These are phyloP conservation scores for Penicillium sp. DNA, from an alignment of 2,329 filamentous ascomycete genomes.

Conservation along the genomic window DNA sequence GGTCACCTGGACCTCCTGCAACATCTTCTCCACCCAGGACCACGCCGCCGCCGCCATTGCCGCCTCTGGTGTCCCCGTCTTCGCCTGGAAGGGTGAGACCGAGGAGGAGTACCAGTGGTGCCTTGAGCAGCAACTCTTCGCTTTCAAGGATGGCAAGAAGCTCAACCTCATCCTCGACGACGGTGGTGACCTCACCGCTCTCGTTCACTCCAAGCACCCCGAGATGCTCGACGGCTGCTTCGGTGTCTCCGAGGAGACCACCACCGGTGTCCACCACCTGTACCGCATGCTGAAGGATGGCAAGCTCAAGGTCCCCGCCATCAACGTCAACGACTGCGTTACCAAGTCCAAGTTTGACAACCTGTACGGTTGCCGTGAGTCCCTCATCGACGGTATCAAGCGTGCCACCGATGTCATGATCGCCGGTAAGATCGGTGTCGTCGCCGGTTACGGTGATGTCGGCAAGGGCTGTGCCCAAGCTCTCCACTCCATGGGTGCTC, in stretches of 20 bases:
- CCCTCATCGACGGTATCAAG: slow-evolving; percentile 99
- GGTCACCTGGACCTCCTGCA: slow-evolving; percentile 98
- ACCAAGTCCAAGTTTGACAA: slow-evolving; percentile 99
- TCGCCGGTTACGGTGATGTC: slow-evolving; percentile 98
- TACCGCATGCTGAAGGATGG: slow-evolving; percentile 96
- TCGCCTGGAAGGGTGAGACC: slow-evolving; percentile 85
- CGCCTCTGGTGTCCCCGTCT: slow-evolving; percentile 85
- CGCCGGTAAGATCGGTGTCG: slow-evolving; percentile 96
- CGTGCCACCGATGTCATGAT: slow-evolving; percentile 99
- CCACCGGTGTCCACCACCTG: slow-evolving; percentile 98
- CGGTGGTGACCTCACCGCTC: slow-evolving; percentile 91
- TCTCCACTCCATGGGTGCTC: slow-evolving; percentile 94
- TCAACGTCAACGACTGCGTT: slow-evolving; percentile 99
- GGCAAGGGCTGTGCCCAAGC: slow-evolving; percentile 98
- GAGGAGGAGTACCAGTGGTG: slow-evolving; percentile 99
- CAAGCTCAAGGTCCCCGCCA: slow-evolving; percentile 85
- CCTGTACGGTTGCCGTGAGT: slow-evolving; percentile 98
- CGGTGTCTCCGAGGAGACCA: slow-evolving; percentile 99
- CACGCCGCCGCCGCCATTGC: slow-evolving; percentile 97
- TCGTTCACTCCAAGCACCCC: slow-evolving; percentile 97
- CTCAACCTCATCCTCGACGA: slow-evolving; percentile 99
- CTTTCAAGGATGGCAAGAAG: slow-evolving; percentile 95
- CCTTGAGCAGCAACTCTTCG: slow-evolving; percentile 90
- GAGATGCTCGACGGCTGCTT: slow-evolving; percentile 98
- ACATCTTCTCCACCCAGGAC: slow-evolving; percentile 99